Evolutionary conservation across 2,329 filamentous ascomycete genomes (phyloP).

Genomic region (Epichloe bromicola): DNA sequence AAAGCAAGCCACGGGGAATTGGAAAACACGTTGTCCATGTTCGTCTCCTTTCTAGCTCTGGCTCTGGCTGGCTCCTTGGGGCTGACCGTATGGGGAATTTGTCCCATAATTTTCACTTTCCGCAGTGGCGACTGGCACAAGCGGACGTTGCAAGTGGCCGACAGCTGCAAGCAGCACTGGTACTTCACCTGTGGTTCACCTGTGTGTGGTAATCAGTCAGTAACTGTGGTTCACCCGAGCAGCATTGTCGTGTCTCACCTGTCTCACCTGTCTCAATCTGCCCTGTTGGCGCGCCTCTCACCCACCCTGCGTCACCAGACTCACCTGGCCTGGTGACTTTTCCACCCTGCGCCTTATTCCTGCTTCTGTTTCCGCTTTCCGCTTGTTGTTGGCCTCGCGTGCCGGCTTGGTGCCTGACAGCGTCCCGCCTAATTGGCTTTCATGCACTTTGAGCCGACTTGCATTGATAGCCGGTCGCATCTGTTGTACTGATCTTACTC

Average conservation of each 20-base stretch:
- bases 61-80: not conserved
- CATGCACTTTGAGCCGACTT: constrained; percentile 4
- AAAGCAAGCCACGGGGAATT: not conserved
- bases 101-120: not conserved
- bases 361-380: not conserved
- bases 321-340: too few species aligned
- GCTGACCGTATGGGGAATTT: not conserved
- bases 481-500: not conserved
- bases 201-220: too few species aligned
- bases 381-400: not conserved
- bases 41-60: not conserved
- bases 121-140: not conserved
- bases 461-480: constrained; percentile 5
- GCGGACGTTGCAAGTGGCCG: not conserved
- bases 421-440: constrained; percentile 4
- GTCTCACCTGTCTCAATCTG: not conserved
- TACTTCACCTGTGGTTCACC: not conserved
- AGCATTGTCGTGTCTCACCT: not conserved
- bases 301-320: not conserved
- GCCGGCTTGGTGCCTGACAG: constrained; percentile 3
- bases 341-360: not conserved
- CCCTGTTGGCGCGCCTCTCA: not conserved
- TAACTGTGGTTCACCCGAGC: not conserved
- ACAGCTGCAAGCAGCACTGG: not conserved
- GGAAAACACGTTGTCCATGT: not conserved